phyloP scores from a whole-genome alignment of 305 asterid species.

The Solanum hybrid region DNA sequence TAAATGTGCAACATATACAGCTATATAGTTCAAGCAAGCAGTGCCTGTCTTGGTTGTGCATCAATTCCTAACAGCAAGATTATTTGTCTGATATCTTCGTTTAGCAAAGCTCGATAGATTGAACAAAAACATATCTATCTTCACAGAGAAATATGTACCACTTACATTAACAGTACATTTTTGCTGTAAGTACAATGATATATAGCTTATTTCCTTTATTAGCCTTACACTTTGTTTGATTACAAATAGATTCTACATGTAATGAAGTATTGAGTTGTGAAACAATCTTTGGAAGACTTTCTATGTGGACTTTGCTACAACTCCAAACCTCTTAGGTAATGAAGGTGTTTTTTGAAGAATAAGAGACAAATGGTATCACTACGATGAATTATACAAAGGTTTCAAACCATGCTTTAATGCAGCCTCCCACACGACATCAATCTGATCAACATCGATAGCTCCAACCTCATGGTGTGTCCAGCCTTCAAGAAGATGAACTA shows the following conservation, averaged over 20 bases:
- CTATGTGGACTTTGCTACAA: neutral
- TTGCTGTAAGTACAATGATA: neutral
- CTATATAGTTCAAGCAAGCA: neutral
- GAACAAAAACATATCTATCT: neutral
- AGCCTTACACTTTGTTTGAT: neutral
- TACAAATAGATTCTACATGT: neutral
- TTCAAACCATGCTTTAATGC: slow-evolving; percentile 67
- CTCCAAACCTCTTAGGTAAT: neutral
- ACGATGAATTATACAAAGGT: slow-evolving; percentile 27
- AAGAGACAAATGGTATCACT: neutral
- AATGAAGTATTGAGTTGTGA: neutral
- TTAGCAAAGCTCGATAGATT: neutral
- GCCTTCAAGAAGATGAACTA: slow-evolving; percentile 76
- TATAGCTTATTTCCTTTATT: neutral
- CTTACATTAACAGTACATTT: neutral
- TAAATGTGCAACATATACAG: neutral
- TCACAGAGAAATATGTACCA: neutral
- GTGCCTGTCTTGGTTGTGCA: neutral
- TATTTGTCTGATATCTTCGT: neutral
- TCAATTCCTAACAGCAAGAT: neutral
- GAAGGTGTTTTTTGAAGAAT: neutral
- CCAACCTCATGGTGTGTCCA: slow-evolving; percentile 92
- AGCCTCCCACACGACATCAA: slow-evolving; percentile 84
- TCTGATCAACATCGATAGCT: slow-evolving; percentile 65
- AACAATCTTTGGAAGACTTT: neutral